phyloP scores from a whole-genome alignment of 2,329 filamentous ascomycete genomes.

The Cladosporium sp. region DNA sequence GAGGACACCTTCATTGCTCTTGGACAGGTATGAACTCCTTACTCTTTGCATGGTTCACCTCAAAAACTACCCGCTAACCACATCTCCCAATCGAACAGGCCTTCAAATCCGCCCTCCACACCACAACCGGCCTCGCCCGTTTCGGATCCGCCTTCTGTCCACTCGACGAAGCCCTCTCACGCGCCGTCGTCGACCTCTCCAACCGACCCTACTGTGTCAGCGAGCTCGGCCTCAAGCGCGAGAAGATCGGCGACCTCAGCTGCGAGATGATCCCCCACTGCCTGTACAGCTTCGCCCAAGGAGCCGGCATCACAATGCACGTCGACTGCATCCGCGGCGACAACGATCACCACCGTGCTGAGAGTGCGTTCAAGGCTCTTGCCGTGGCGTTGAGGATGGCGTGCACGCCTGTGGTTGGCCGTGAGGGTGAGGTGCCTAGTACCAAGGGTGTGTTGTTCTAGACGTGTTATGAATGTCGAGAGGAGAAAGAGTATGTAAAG shows the following conservation, averaged over 20 bases:
- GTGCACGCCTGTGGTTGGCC: conserved; percentile 67
- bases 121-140: conserved; percentile 74
- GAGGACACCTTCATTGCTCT: conserved; percentile 94
- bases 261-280: conserved; percentile 98
- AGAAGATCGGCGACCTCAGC: conserved; percentile 90
- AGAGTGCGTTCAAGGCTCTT: conserved; percentile 95
- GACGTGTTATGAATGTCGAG: background rate
- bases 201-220: conserved; percentile 85
- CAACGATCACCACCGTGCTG: conserved; percentile 94
- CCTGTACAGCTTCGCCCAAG: conserved; percentile 88
- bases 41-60: background rate
- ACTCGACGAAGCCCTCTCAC: conserved; percentile 89
- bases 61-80: background rate
- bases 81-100: conserved; percentile 41
- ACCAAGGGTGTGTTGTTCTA: conserved; percentile 82
- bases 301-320: conserved; percentile 86
- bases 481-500: background rate
- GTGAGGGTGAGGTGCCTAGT: conserved; percentile 89
- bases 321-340: conserved; percentile 85
- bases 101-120: conserved; percentile 75
- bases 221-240: conserved; percentile 77
- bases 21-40: conserved; percentile 45
- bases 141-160: conserved; percentile 92
- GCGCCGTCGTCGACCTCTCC: conserved; percentile 90
- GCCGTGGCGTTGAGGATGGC: conserved; percentile 80